Percentiles rank a stretch among this genome's conserved stretches.
These are phyloP conservation scores for Rhodosporidiobolus odoratus DNA, from an alignment of 768 basidiomycete species.

Conservation along the genomic window DNA sequence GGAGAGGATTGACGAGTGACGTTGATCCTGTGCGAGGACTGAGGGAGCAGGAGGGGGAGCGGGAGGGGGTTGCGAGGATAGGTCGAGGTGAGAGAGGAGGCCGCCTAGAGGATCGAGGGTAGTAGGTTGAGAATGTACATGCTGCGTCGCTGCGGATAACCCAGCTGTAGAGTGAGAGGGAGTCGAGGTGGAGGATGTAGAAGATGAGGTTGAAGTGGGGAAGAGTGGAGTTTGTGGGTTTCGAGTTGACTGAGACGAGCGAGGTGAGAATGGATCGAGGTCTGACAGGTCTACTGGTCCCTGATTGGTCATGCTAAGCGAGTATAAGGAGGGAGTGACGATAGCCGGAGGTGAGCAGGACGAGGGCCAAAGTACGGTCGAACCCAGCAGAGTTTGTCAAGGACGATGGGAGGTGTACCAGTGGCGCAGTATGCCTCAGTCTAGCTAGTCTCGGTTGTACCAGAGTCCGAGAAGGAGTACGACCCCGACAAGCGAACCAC, in stretches of 20 bases:
- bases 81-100: background rate
- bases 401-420: too few species aligned
- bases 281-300: conserved; percentile 15
- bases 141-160: background rate
- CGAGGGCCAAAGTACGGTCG: background rate
- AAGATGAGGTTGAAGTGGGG: background rate
- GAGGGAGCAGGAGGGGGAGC: background rate
- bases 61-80: background rate
- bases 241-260: background rate
- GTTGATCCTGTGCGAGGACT: background rate
- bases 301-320: background rate
- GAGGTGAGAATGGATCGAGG: conserved; percentile 19
- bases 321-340: background rate
- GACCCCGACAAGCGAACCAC: background rate
- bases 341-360: background rate
- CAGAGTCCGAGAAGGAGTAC: background rate
- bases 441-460: too few species aligned
- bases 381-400: background rate
- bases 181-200: background rate
- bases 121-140: too few species aligned
- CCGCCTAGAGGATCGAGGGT: conserved; percentile 5
- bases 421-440: too few species aligned
- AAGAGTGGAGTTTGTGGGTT: background rate
- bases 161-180: background rate
- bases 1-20: too few species aligned